Evolutionary conservation across 2,329 filamentous ascomycete genomes (phyloP).

Genomic region (Xylariaceae sp.): DNA sequence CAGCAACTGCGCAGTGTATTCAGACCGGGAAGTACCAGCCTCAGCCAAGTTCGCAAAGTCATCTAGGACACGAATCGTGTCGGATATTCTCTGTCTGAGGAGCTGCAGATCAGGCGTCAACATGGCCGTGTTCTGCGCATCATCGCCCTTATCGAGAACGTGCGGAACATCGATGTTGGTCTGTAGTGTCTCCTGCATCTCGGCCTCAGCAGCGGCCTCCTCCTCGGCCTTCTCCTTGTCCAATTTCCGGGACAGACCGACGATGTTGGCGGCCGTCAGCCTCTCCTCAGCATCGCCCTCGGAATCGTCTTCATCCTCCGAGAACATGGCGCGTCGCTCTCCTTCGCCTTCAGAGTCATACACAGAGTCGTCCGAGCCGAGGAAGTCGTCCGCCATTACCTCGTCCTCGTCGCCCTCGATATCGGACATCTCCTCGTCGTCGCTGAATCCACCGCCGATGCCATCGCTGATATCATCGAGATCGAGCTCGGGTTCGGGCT

Average conservation of each 20-base stretch:
- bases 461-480: conserved; percentile 42
- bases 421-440: conserved; percentile 36
- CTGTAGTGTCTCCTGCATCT: conserved; percentile 80
- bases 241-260: conserved; percentile 78
- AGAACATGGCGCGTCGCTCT: conserved; percentile 69
- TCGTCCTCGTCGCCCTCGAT: conserved; percentile 32
- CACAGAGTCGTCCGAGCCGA: conserved; percentile 56
- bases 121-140: conserved; percentile 56
- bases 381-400: conserved; percentile 53
- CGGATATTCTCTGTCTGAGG: conserved; percentile 81
- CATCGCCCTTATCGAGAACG: conserved; percentile 58
- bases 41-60: conserved; percentile 80
- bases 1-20: conserved; percentile 81
- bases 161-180: conserved; percentile 83
- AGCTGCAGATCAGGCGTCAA: conserved; percentile 87
- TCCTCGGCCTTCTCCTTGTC: conserved; percentile 73
- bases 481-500: conserved; percentile 42
- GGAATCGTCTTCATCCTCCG: conserved; percentile 72
- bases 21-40: conserved; percentile 72
- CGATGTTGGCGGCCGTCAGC: conserved; percentile 93
- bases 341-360: conserved; percentile 66
- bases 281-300: conserved; percentile 83
- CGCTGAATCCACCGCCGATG: conserved; percentile 39
- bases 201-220: conserved; percentile 75
- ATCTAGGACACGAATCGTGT: conserved; percentile 85